phyloP scores from a whole-genome alignment of 306 rosid species.

The Herpetospermum pedunculosum region DNA sequence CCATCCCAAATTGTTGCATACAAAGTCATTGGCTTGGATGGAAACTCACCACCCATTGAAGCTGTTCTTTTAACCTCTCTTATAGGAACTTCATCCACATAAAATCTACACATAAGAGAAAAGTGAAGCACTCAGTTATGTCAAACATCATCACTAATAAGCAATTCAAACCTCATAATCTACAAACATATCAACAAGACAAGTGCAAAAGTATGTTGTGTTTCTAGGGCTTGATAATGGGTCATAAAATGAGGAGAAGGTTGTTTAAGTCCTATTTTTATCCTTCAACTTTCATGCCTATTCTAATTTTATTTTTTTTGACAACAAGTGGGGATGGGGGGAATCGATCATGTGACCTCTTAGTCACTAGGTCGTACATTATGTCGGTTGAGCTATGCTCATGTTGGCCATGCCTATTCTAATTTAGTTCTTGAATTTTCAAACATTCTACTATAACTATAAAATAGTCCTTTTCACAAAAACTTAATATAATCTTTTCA shows the following conservation, averaged over 20 bases:
- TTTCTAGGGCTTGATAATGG: background rate
- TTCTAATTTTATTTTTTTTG: background rate
- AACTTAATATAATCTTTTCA: too few species aligned
- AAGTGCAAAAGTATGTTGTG: background rate
- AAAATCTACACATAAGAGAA: conserved; percentile 43
- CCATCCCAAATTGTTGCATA: conserved; percentile 98
- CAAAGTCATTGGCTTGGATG: conserved; percentile 85
- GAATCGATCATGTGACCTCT: too few species aligned
- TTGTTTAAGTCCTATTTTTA: background rate
- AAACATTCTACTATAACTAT: background rate
- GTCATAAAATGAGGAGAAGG: background rate
- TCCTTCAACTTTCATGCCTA: background rate
- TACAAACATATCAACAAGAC: background rate
- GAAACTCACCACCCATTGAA: conserved; percentile 84
- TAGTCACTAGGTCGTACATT: too few species aligned
- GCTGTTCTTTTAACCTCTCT: conserved; percentile 63
- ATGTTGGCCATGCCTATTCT: background rate
- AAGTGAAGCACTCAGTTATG: background rate
- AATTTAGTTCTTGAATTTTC: background rate
- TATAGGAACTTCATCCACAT: conserved; percentile 76
- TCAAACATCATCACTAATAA: too few species aligned
- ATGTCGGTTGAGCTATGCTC: too few species aligned
- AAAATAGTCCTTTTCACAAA: background rate
- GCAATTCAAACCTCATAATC: background rate
- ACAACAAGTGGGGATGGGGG: too few species aligned